Evolutionary conservation across 805 yeast genomes (phyloP), one percentile per base, ranked within the genome.

Genomic region (Saturnispora saitoi): DNA sequence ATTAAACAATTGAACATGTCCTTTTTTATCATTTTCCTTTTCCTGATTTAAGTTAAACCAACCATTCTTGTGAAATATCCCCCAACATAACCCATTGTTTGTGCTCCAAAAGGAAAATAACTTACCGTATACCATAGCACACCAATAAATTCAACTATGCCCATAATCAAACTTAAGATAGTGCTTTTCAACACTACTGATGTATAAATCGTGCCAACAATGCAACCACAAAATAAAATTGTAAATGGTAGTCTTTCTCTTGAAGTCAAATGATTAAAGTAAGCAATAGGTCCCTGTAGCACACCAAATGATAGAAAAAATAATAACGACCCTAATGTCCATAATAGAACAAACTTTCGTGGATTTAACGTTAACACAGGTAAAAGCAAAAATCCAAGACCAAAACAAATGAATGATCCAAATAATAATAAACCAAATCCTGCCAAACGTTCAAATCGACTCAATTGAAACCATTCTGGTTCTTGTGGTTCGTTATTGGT

Each of bases 21-120:
- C 28, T 6, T 24, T 24, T 24, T 24, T 24, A 24, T 3, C 40
- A 5, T n/a, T 32, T n/a, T 14, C 19, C 29, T 26, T 8, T 15
- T 11, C 22, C 20, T 3, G 28, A 6, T n/a, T 29, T 28, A 47
- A 19, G 43, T 42, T 15, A 66, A 51, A 4, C 80, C 79, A 43
- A 77, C 63, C 56, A 76, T 68, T 2, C 67, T 56, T 38, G 68
- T 61, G 43, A 65, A 60, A 50, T 64, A 67, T 42, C 65, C 55
- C 9, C 61, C 54, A 26, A 68, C 61, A 58, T 74, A 67, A 51
- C 72, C 70, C 57, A 74, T 61, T 2, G 95, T 84, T 52, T 85
- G 83, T 1, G 91, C 86, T 11, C 99, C 99, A 69, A 90, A 85
- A 41, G 99, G 99, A 75, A 93, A 91, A 65, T 93, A 93, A 58